Evolutionary conservation across 2,329 filamentous ascomycete species (phyloP).

Genomic region (Xylariaceae sp.): DNA sequence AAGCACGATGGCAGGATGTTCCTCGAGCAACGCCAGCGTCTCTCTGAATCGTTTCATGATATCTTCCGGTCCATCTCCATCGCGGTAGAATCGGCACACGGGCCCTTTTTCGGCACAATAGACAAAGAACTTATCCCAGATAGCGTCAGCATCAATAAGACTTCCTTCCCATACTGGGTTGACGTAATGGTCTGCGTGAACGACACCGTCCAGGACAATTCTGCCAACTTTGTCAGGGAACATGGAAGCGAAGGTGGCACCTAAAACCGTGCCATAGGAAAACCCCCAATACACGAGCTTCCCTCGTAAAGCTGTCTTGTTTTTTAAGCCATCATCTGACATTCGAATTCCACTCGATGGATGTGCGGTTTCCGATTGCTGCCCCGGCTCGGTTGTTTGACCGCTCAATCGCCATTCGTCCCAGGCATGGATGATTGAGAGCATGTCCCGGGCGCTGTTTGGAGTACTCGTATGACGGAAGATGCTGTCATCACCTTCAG

Average conservation of each 20-base stretch:
- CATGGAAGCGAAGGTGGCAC: constrained; percentile 50
- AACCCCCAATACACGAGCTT: constrained; percentile 50
- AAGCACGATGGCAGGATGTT: constrained; percentile 45
- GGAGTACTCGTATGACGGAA: constrained; percentile 44
- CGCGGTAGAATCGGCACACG: constrained; percentile 48
- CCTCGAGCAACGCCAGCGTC: constrained; percentile 43
- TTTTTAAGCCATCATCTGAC: constrained; percentile 17
- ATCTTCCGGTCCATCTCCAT: constrained; percentile 43
- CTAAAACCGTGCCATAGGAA: constrained; percentile 50
- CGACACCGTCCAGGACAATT: constrained; percentile 48
- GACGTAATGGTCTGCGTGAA: constrained; percentile 52
- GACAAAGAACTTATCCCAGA: constrained; percentile 53
- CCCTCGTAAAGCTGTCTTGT: constrained; percentile 33
- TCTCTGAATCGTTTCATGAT: constrained; percentile 41
- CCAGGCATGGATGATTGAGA: constrained; percentile 50
- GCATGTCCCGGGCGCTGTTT: constrained; percentile 49
- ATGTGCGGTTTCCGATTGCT: constrained; percentile 16
- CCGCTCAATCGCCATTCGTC: constrained; percentile 41
- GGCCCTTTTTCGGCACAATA: constrained; percentile 54
- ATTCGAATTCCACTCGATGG: constrained; percentile 6
- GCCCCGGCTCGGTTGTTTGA: constrained; percentile 23
- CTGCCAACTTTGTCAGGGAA: constrained; percentile 51
- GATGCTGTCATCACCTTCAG: constrained; percentile 41
- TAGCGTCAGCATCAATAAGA: constrained; percentile 53
- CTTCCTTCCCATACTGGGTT: constrained; percentile 48